phyloP scores from a whole-genome alignment of 2,329 filamentous ascomycete species.

The Daldinia sp. region DNA sequence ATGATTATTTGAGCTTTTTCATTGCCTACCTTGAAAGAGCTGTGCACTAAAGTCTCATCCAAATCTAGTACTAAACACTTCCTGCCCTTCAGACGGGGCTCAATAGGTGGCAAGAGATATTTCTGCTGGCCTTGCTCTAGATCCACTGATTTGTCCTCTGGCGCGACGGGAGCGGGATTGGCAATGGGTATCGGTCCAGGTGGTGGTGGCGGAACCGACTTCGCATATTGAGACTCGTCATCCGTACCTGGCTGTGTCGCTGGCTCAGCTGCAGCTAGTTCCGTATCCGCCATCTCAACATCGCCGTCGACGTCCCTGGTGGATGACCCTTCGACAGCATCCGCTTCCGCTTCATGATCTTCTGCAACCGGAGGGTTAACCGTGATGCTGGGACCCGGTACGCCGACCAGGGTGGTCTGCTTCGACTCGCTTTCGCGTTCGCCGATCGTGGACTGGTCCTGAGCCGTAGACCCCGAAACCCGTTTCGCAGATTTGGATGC shows the following conservation, averaged over 20 bases:
- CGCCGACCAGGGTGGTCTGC: slow-evolving; percentile 51
- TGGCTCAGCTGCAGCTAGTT: slow-evolving; percentile 56
- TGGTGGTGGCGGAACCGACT: slow-evolving; percentile 57
- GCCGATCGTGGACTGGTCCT: slow-evolving; percentile 55
- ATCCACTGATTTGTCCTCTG: slow-evolving; percentile 55
- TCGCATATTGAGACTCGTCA: slow-evolving; percentile 51
- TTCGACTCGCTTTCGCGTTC: slow-evolving; percentile 58
- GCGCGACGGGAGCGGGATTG: slow-evolving; percentile 46
- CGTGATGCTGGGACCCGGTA: slow-evolving; percentile 51
- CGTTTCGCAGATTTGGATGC: slow-evolving; percentile 54
- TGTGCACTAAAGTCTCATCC: slow-evolving; percentile 96
- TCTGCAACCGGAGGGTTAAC: slow-evolving; percentile 51
- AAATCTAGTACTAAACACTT: slow-evolving; percentile 96
- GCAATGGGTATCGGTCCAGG: slow-evolving; percentile 53
- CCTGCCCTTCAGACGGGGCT: slow-evolving; percentile 80
- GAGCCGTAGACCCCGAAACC: slow-evolving; percentile 55
- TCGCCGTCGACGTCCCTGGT: slow-evolving; percentile 65
- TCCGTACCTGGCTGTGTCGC: slow-evolving; percentile 51
- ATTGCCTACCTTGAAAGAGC: slow-evolving; percentile 90
- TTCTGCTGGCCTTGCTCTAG: slow-evolving; percentile 62
- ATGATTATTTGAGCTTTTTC: neutral
- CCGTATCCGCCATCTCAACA: slow-evolving; percentile 72
- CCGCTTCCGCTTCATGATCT: slow-evolving; percentile 48
- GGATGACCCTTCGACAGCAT: slow-evolving; percentile 47
- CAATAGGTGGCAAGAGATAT: slow-evolving; percentile 82